A percentile compares a stretch with the other conserved stretches of the same genome.
Conservation (phyloP, 371 early-diverging fungal genomes). For the Saksenaea vasiformis region DNA sequence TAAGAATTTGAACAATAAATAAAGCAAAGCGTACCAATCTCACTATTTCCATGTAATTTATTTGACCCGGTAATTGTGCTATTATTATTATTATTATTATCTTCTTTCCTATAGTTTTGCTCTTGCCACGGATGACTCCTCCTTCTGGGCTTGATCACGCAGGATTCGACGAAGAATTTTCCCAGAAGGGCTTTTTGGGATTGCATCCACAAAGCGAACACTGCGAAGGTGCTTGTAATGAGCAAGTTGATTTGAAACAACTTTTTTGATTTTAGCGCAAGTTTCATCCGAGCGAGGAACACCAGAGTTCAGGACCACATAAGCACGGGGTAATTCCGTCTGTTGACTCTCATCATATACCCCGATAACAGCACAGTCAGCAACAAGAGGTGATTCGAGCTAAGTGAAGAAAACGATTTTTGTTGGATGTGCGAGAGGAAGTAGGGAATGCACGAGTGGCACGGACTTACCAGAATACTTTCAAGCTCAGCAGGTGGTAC, state of each 20-base stretch:
- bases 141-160: slow-evolving; percentile 6
- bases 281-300: slow-evolving; percentile 24
- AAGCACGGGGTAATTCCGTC: slow-evolving; percentile 77
- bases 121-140: background rate
- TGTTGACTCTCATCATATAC: slow-evolving; percentile 49
- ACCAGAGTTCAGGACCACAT: slow-evolving; percentile 50
- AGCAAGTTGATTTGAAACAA: slow-evolving; percentile 62
- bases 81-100: too few species aligned
- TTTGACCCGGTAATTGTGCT: too few species aligned
- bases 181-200: slow-evolving; percentile 74
- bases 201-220: slow-evolving; percentile 58
- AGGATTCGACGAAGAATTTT: slow-evolving; percentile 67
- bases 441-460: background rate
- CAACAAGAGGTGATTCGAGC: slow-evolving; percentile 65
- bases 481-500: slow-evolving; percentile 75
- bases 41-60: too few species aligned
- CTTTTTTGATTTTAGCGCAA: slow-evolving; percentile 53
- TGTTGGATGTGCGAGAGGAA: background rate
- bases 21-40: too few species aligned
- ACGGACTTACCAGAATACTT: slow-evolving; percentile 44
- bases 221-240: slow-evolving; percentile 74
- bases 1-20: too few species aligned
- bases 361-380: slow-evolving; percentile 77
- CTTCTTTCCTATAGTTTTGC: background rate
- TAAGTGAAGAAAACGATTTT: too few species aligned